A percentile compares a stretch with the other conserved stretches of the same genome.
Evolutionary conservation across 148 eudicot genomes (phyloP).

Genomic region (Dysphania ambrosioides): DNA sequence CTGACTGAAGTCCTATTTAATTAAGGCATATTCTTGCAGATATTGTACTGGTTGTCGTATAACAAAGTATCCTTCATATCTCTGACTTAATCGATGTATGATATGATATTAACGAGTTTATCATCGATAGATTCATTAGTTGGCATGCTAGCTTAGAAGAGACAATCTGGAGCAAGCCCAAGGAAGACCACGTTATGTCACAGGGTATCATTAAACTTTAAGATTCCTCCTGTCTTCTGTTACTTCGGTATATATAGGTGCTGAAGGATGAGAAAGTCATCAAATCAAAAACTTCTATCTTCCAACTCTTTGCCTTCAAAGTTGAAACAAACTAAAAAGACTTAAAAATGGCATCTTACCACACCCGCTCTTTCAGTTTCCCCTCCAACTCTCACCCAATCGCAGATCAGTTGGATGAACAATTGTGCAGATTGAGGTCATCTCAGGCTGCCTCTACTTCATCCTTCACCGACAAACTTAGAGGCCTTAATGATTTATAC

Average conservation of each 20-base stretch:
- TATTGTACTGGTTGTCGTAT: not conserved
- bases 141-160: not conserved
- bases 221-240: slow-evolving; percentile 15
- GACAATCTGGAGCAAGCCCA: not conserved
- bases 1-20: no score
- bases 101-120: not conserved
- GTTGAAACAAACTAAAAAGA: not conserved
- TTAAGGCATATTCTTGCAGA: not conserved
- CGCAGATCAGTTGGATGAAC: slow-evolving; percentile 5
- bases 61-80: not conserved
- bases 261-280: not conserved
- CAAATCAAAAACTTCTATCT: not conserved
- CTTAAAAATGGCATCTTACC: slow-evolving; percentile 17
- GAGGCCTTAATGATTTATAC: slow-evolving; percentile 18
- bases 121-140: not conserved
- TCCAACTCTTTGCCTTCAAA: not conserved
- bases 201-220: not conserved
- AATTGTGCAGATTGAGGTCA: slow-evolving; percentile 23
- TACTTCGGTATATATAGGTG: slow-evolving; percentile 1
- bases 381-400: slow-evolving; percentile 25
- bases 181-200: not conserved
- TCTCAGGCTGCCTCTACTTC: slow-evolving; percentile 32
- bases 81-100: not conserved
- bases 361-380: slow-evolving; percentile 26
- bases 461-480: slow-evolving; percentile 20